phyloP scores from a whole-genome alignment of 768 basidiomycete genomes.

The Gymnopilus dilepis region DNA sequence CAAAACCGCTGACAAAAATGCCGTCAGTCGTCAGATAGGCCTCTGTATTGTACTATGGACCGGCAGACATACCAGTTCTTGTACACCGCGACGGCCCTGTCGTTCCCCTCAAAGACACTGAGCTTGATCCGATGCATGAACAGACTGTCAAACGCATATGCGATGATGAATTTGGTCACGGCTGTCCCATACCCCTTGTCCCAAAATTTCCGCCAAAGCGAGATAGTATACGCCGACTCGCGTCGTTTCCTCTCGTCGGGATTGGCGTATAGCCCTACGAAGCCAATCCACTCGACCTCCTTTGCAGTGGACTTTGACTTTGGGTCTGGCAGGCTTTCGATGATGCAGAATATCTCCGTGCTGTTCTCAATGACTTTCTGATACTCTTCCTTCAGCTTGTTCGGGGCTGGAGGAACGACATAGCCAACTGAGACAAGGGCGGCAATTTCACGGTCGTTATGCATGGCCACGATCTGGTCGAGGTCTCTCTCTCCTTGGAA shows the following conservation, averaged over 20 bases:
- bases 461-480: neutral
- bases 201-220: slow-evolving; percentile 4
- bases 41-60: neutral
- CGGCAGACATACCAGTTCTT: slow-evolving; percentile 10
- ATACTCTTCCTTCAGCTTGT: slow-evolving; percentile 6
- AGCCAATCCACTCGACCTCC: slow-evolving; percentile 2
- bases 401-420: slow-evolving; percentile 12
- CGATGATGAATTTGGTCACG: slow-evolving; percentile 10
- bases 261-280: neutral
- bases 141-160: slow-evolving; percentile 9
- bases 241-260: slow-evolving; percentile 1
- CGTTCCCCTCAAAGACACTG: slow-evolving; percentile 15
- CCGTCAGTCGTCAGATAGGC: neutral
- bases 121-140: slow-evolving; percentile 16
- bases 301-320: neutral
- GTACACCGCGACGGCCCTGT: slow-evolving; percentile 13
- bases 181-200: slow-evolving; percentile 11
- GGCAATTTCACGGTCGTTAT: slow-evolving; percentile 5
- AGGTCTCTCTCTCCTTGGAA: slow-evolving; percentile 7
- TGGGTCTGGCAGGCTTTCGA: slow-evolving; percentile 7
- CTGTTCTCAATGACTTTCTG: slow-evolving; percentile 9
- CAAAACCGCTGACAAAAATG: slow-evolving; percentile 8
- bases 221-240: slow-evolving; percentile 1
- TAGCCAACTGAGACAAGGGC: neutral
- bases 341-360: slow-evolving; percentile 20